Base-by-base conservation (phyloP, 129 eudicot species). In the Chrysanthemum lavandulifolium region DNA sequence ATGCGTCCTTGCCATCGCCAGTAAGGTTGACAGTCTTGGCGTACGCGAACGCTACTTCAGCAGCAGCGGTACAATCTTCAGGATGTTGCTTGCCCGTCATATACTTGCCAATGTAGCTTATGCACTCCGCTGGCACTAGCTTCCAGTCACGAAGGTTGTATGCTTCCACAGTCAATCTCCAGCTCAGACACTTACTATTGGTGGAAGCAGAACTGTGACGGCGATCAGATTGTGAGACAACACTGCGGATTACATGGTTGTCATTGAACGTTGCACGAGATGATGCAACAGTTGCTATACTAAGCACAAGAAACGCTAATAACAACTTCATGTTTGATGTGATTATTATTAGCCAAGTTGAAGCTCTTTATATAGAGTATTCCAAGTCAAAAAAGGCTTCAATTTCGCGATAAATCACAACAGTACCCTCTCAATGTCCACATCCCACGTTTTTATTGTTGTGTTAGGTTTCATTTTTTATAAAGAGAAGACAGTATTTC, bases 161-260 rank as follows among this genome's bases (percentile, higher is more conserved):
- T 13, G 85, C 68, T 61, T 87, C 94, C 40, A 87, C 87, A 1
- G 85, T 79, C 5, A 87, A 51, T 4, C 82, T 85, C 89, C 89
- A 87, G 76, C 94, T 87, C 51, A 59, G 79, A 74, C 94, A 87
- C 79, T 81, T 49, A 4, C 80, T 8, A 6, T 56, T 33, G 13
- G 13, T 13, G 29, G 47, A 27, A 13, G 43, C 45, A 61, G 9
- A 27, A 9, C 3, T 3, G 55, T 15, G 40, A 6, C 14, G 16
- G 18, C 23, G 16, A 61, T 29, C 66, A 1, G 66, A 31, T 11
- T 56, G 18, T 36, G 65, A 40, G 65, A 71, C 43, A 15, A 71
- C 54, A 10, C 14, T 57, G 11, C 66, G 54, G 75, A 71, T 71
- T 15, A 71, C 66, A 36, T 36, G 33, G 55, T 71, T 6, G 53